Evolutionary conservation across 345 rosid species (phyloP).

Genomic region (Syzygium grande): DNA sequence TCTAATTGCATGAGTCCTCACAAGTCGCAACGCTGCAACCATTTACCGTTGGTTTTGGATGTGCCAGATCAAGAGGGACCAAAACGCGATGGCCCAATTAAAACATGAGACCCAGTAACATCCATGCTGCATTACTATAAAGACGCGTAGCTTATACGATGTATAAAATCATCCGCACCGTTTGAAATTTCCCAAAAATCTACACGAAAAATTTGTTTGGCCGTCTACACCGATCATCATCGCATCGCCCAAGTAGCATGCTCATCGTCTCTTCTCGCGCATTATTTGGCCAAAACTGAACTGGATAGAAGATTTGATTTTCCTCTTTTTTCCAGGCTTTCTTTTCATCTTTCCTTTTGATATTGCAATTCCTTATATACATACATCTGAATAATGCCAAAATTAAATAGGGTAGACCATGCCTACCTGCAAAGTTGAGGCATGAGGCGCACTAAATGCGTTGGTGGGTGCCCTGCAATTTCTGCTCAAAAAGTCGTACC

Average conservation of each 20-base stretch:
- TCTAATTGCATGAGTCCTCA: neutral
- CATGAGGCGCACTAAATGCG: constrained; percentile 55
- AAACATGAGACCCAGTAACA: neutral
- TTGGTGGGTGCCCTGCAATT: constrained; percentile 53
- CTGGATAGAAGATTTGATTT: neutral
- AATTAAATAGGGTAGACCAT: constrained; percentile 65
- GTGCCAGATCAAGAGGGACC: neutral
- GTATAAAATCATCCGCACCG: neutral
- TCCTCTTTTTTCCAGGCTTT: neutral
- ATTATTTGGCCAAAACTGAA: neutral
- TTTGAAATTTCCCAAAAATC: neutral
- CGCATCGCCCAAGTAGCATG: neutral
- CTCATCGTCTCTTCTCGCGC: neutral
- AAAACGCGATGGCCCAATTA: neutral
- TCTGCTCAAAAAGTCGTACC: constrained; percentile 82
- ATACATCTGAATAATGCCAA: neutral
- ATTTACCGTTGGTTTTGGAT: neutral
- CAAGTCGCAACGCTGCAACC: neutral
- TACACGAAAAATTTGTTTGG: neutral
- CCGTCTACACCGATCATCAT: neutral
- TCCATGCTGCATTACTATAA: neutral
- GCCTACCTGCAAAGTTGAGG: constrained; percentile 89
- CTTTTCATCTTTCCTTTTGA: neutral
- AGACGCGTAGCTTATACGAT: neutral
- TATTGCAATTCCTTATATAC: neutral